Evolutionary conservation across 1,284 basidiomycete genomes (phyloP).

Genomic region (Puccinia sorghi): DNA sequence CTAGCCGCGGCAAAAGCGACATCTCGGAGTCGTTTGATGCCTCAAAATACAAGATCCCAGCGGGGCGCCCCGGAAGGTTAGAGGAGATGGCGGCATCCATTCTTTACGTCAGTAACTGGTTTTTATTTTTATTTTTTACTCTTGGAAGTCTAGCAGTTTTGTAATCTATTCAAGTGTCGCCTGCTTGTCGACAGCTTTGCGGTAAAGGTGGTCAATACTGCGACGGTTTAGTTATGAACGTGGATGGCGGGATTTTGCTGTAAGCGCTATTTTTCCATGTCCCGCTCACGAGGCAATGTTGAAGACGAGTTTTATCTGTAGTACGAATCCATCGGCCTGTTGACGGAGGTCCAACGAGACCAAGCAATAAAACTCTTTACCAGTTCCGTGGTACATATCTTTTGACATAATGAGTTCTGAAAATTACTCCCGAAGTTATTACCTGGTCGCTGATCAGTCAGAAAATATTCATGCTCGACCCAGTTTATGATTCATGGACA

Average conservation of each 20-base stretch:
- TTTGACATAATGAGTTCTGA: background rate
- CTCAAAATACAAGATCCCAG: constrained; percentile 52
- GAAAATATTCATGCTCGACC: too few relatives aligned
- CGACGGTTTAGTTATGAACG: constrained; percentile 46
- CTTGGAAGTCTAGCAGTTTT: background rate
- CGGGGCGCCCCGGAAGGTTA: constrained; percentile 53
- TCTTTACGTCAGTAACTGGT: constrained; percentile 40
- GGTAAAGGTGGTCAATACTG: constrained; percentile 50
- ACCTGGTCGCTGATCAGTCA: too few relatives aligned
- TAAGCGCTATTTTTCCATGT: background rate
- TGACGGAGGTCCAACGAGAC: background rate
- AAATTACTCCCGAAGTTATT: background rate
- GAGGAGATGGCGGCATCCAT: constrained; percentile 55
- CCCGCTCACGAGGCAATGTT: background rate
- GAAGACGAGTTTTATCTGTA: background rate
- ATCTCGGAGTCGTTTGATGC: constrained; percentile 45
- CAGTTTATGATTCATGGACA: too few relatives aligned
- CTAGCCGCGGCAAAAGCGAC: constrained; percentile 44
- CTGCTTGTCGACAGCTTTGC: constrained; percentile 29
- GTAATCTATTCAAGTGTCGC: background rate
- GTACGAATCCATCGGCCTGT: constrained; percentile 28
- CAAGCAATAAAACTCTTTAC: background rate
- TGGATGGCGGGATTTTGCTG: constrained; percentile 47
- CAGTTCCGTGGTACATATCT: background rate
- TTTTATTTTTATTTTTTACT: background rate